Evolutionary conservation across 2,329 filamentous ascomycete genomes (phyloP), one percentile per base, ranked within the genome.

Genomic region (Venturia effusa): DNA sequence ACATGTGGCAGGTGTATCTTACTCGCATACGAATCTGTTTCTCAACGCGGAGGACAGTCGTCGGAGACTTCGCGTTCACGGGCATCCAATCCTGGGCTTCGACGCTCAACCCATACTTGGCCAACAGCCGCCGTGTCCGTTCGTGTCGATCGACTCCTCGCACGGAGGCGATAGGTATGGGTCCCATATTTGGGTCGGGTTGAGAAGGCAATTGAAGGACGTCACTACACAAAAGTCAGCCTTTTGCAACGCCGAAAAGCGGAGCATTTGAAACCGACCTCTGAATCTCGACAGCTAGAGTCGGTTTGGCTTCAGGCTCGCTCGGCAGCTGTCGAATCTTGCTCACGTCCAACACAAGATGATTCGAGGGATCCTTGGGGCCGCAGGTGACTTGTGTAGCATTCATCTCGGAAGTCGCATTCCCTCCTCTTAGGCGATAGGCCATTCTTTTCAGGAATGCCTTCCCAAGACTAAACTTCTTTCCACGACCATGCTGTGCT

Each of bases 1-100:
- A 63, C 34, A 45, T 7, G 51, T 59, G 51, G 34, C 61, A 63
- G 13, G 45, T 63, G 48, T 40, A 59, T 37, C 61, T 45, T 3
- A 63, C 30, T 30, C 61, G 61, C 61, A 63, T 63, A n/a, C 61
- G 39, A 34, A 63, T 63, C 24, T 39, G 24, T 48, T 63, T 63
- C 48, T 63, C 61, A 39, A 63, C 61, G 30, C 61, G 61, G 3
- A 62, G 43, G 27, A 60, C 59, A 32, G 37, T 43, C 4, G 22
- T 4, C 13, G 59, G 59, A 13, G 24, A 6, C 30, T 40, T 41
- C 37, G 34, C 13, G 13, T 41, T 27, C 13, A 22, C 34, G 34
- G 59, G 59, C 37, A 60, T 60, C 59, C 59, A 60, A 13, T 40
- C 34, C 10, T 43, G 59, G 17, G 59, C 34, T n/a, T 60, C 59